phyloP scores from a whole-genome alignment of 1,284 basidiomycete genomes.

The Melampsora americana region DNA sequence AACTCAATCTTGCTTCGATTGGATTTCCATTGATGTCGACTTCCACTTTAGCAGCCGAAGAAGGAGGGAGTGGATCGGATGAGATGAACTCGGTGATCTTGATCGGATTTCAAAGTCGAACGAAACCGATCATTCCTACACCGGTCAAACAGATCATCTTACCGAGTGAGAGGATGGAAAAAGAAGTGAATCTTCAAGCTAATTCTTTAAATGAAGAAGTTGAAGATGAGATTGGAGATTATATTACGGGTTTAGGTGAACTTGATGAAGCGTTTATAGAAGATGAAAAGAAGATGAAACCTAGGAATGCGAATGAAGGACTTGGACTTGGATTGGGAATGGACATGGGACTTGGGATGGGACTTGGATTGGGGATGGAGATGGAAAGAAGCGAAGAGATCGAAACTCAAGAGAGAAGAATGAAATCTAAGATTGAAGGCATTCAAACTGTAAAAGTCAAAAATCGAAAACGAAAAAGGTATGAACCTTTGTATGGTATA shows the following conservation, averaged over 20 bases:
- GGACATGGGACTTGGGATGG: too few relatives aligned
- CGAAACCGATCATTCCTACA: constrained; percentile 1
- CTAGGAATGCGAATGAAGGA: too few relatives aligned
- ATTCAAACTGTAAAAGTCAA: background rate
- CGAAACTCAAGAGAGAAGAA: background rate
- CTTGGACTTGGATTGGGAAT: too few relatives aligned
- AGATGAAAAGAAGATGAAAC: background rate
- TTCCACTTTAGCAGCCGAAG: too few relatives aligned
- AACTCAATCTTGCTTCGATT: constrained; percentile 8
- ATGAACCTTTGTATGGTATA: constrained; percentile 4
- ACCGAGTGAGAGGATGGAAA: background rate
- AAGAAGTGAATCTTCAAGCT: background rate
- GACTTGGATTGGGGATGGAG: too few relatives aligned
- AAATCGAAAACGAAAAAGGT: background rate
- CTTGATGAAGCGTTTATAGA: constrained; percentile 21
- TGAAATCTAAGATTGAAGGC: background rate
- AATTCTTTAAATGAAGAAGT: background rate
- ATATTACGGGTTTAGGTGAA: constrained; percentile 26
- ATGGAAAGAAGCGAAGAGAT: background rate
- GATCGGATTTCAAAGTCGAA: constrained; percentile 14
- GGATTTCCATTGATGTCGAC: background rate
- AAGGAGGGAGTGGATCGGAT: too few relatives aligned
- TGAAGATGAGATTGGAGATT: constrained; percentile 21
- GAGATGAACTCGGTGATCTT: background rate
- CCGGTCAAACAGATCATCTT: constrained; percentile 13